Conservation (phyloP, 139 green algal genomes). For the Choricystis sp. region DNA sequence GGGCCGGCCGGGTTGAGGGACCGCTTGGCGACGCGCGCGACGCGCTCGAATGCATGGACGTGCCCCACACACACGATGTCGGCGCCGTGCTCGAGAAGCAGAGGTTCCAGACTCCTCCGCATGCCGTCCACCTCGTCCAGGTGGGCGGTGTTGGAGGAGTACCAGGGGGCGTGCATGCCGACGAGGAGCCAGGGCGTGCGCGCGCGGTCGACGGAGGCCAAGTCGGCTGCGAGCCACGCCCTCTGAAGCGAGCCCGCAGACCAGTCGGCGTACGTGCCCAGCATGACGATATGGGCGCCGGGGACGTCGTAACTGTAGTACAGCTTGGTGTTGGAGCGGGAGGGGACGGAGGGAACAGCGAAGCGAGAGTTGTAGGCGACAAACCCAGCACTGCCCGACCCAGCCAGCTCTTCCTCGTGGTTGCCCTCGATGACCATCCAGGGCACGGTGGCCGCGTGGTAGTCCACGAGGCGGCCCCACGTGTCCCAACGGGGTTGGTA, state of each 20-base stretch:
- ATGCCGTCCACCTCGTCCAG: constrained; percentile 45
- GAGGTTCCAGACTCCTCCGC: constrained; percentile 29
- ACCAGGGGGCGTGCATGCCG: constrained; percentile 55
- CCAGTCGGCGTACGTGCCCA: constrained; percentile 35
- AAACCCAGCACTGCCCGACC: constrained; percentile 11
- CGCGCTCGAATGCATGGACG: constrained; percentile 59
- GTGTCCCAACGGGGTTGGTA: constrained; percentile 66
- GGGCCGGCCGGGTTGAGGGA: constrained; percentile 24
- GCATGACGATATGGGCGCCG: constrained; percentile 42
- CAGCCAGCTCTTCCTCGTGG: constrained; percentile 39
- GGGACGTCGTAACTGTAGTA: constrained; percentile 52
- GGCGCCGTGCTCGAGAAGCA: constrained; percentile 42
- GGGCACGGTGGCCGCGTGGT: constrained; percentile 20
- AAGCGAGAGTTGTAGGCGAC: constrained; percentile 24
- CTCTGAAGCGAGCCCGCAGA: constrained; percentile 24
- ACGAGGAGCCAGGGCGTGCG: constrained; percentile 63
- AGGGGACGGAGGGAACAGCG: constrained; percentile 17
- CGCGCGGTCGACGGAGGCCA: constrained; percentile 37
- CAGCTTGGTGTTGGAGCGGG: constrained; percentile 19
- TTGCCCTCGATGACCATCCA: constrained; percentile 52
- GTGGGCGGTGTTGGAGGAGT: constrained; percentile 55
- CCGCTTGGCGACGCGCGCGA: constrained; percentile 19
- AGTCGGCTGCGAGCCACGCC: constrained; percentile 49
- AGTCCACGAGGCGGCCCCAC: constrained; percentile 39
- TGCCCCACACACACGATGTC: constrained; percentile 58